Evolutionary conservation across 371 early-diverging fungal species (phyloP), one percentile per base, ranked within the genome.

Genomic region (Zopfochytrium polystomum): DNA sequence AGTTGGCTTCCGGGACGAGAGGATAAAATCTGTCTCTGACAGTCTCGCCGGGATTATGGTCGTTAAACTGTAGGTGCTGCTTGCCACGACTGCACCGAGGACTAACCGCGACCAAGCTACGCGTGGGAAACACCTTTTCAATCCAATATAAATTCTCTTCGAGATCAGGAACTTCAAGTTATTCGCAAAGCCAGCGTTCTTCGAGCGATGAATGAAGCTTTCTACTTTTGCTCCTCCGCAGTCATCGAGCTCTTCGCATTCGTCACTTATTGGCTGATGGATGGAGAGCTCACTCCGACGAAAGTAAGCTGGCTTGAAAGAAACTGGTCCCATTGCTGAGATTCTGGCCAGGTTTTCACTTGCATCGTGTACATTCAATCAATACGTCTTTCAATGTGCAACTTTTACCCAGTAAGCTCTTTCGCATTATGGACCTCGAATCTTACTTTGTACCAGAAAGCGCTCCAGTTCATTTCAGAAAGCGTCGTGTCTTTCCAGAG

Each of bases 21-120:
- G 80, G 22, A 73, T 82, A 60, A 72, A 73, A 45, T 67, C 52
- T 29, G 38, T 79, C 26, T 62, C 70, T 2, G 82, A 83, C 53
- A 65, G 67, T 51, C 46, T 83, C 0, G 56, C 68, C 11, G 76
- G 80, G 4, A 78, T 83, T 44, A 61, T 69, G 30, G 67, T 78
- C 2, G 77, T 83, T 34, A 79, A 79, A 49, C 43, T 67, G 38
- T 46, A 34, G 29, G 51, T 63, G 22, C 46, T 5, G 23, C 55
- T 1, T n/a, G 48, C 48, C n/a, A 58, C 11, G 29, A 3, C 4
- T 6, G 4, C 15, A 18, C 26, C 49, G 23, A 15, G 32, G 15
- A 34, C 42, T 22, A 38, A 33, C 46, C 43, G 55, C 45, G 2
- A 45, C 44, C 7, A 33, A 65, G 47, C 22, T 66, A 67, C 47